Conservation (phyloP, 345 rosid genomes). For the Eucalyptus erythrocorys region DNA sequence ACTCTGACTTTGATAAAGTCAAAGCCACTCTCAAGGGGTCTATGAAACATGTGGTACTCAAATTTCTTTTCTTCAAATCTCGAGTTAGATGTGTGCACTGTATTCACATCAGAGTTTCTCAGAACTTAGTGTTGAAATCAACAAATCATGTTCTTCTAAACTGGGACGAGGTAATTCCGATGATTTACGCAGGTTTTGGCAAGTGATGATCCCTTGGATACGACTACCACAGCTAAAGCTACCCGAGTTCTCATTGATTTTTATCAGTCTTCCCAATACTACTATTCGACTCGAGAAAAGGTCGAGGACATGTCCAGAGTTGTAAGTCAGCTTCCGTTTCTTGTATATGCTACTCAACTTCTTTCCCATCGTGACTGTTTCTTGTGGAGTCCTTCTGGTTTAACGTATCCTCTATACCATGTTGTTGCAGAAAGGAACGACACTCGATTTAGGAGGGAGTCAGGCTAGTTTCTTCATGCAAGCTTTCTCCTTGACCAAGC, state of each 20-base stretch:
- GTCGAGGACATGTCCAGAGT: conserved; percentile 80
- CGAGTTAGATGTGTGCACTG: background rate
- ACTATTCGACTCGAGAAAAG: conserved; percentile 46
- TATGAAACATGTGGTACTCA: conserved; percentile 65
- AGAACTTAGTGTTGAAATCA: background rate
- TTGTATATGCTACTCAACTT: background rate
- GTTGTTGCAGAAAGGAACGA: conserved; percentile 68
- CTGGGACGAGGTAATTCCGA: background rate
- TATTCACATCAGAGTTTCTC: background rate
- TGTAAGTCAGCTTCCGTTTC: conserved; percentile 30
- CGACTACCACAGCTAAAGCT: conserved; percentile 80
- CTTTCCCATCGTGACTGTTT: background rate
- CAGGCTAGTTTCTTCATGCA: conserved; percentile 94
- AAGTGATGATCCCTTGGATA: conserved; percentile 75
- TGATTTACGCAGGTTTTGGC: conserved; percentile 35
- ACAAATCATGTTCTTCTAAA: background rate
- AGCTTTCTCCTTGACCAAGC: conserved; percentile 65
- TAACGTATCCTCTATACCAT: background rate
- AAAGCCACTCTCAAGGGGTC: conserved; percentile 92
- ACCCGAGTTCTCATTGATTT: conserved; percentile 45
- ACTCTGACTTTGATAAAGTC: conserved; percentile 92
- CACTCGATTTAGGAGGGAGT: conserved; percentile 88
- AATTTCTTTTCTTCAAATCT: background rate
- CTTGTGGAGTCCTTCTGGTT: background rate
- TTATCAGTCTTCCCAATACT: conserved; percentile 62